Evolutionary conservation across 495 filamentous ascomycete genomes (phyloP), one percentile per base, ranked within the genome.

Genomic region (Trichoderma virens): DNA sequence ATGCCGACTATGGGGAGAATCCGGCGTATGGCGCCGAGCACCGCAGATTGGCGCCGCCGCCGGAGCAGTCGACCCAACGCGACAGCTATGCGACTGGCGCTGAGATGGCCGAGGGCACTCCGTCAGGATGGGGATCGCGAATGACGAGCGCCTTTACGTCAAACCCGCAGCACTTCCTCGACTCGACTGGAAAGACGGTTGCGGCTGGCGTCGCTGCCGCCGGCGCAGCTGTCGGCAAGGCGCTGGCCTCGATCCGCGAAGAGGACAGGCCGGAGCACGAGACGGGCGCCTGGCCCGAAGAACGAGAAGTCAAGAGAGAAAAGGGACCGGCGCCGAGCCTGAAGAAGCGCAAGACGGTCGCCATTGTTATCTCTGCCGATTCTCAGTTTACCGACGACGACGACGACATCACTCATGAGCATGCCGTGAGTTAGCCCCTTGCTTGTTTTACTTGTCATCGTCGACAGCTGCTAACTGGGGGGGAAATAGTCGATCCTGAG

Each of bases 121-220:
- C 74, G 76, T 83, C 67, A 54, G 83, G 85, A 67, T 86, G 93
- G 77, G 86, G 93, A 68, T 81, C 85, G 59, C 88, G 88, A 59
- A 88, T 95, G 80, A 86, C 89, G 62, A 90, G 89, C 64, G 90
- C 89, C n/a, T 76, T 96, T 62, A 94, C 92, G 5, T 90, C 93
- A 11, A 95, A 90, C 70, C 93, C 93, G 30, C 91, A 95, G 70
- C 90, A 95, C 74, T 83, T 96, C 65, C 83, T 93, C 66, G 90
- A 93, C 71, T 86, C 83, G 34, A 91, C 91, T 1, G 86, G 85
- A 70, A 87, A 86, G 72, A 87, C 82, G 61, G 88, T 95, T 27
- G 85, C 82, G 0, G 91, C 91, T 13, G 88, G 92, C 0, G 78
- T 96, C 65, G 88, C 90, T 9, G 92, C 92, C 30, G 91, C 90